A percentile compares a stretch with the other conserved stretches of the same genome.
phyloP scores from a whole-genome alignment of 2,329 filamentous ascomycete species.

The Epicoccum sorghinum region DNA sequence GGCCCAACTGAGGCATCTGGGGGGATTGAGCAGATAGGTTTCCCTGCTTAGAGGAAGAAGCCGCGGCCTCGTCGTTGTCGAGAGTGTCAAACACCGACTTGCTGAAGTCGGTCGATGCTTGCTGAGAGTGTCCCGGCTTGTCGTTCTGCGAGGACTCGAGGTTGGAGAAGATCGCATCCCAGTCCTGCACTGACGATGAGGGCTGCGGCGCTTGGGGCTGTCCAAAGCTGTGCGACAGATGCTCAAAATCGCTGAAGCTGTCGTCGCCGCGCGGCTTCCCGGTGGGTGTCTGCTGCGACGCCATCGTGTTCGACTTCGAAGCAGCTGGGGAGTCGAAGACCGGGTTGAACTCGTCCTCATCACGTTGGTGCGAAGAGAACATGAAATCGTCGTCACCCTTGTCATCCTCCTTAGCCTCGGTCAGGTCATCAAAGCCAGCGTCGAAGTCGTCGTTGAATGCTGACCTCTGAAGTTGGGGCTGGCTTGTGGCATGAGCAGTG shows the following conservation, averaged over 20 bases:
- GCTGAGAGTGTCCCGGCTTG: constrained; percentile 39
- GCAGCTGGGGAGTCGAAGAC: constrained; percentile 73
- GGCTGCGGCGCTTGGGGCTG: constrained; percentile 48
- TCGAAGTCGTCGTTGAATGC: constrained; percentile 77
- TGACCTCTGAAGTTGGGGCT: constrained; percentile 51
- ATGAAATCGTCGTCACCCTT: constrained; percentile 80
- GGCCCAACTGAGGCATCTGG: constrained; percentile 60
- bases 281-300: constrained; percentile 51
- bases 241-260: constrained; percentile 58
- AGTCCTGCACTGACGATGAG: constrained; percentile 69
- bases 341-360: constrained; percentile 79
- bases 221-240: constrained; percentile 50
- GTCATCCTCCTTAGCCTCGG: constrained; percentile 78
- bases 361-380: constrained; percentile 66
- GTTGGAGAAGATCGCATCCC: constrained; percentile 92
- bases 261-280: constrained; percentile 49
- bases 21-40: constrained; percentile 22
- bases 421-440: constrained; percentile 79
- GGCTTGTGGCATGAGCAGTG: constrained; percentile 35
- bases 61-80: constrained; percentile 41
- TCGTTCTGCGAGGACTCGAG: constrained; percentile 63
- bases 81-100: constrained; percentile 47
- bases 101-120: constrained; percentile 42
- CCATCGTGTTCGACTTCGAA: constrained; percentile 56
- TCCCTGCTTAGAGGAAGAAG: constrained; percentile 36